Conservation (phyloP, 2,329 filamentous ascomycete genomes). For the Parastagonospora avenae region DNA sequence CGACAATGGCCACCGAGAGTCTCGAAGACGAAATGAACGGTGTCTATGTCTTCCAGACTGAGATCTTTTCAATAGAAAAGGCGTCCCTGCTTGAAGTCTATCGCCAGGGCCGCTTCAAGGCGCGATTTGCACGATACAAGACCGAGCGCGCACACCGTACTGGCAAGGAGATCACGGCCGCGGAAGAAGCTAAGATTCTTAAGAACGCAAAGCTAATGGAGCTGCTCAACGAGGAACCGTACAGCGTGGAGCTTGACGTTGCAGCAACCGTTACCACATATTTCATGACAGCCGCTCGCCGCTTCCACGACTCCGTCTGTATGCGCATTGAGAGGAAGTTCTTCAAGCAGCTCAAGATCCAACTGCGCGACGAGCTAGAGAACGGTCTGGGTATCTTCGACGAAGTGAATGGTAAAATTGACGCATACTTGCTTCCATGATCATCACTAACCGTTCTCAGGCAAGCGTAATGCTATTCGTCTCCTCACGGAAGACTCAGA, state of each 20-base stretch:
- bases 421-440: neutral
- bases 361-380: slow-evolving; percentile 33
- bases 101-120: slow-evolving; percentile 23
- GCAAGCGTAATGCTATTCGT: slow-evolving; percentile 11
- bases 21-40: slow-evolving; percentile 41
- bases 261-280: slow-evolving; percentile 70
- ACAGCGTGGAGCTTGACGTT: slow-evolving; percentile 64
- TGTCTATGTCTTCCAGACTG: slow-evolving; percentile 41
- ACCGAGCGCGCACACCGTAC: slow-evolving; percentile 18
- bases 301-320: slow-evolving; percentile 64
- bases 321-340: slow-evolving; percentile 47
- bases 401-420: slow-evolving; percentile 21
- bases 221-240: slow-evolving; percentile 62
- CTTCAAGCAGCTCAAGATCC: slow-evolving; percentile 28
- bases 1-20: slow-evolving; percentile 25
- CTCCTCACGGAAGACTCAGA: slow-evolving; percentile 19
- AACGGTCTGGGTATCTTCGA: slow-evolving; percentile 26
- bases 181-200: slow-evolving; percentile 35
- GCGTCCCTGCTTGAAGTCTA: slow-evolving; percentile 24
- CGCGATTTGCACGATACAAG: slow-evolving; percentile 37
- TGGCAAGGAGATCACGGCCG: slow-evolving; percentile 12
- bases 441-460: slow-evolving; percentile 7
- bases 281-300: slow-evolving; percentile 68
- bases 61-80: slow-evolving; percentile 24
- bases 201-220: slow-evolving; percentile 27